A percentile compares a stretch with the other conserved stretches of the same genome.
These are phyloP conservation scores for Heliocybe sulcata DNA, from an alignment of 1,284 basidiomycete species.

Conservation along the genomic window DNA sequence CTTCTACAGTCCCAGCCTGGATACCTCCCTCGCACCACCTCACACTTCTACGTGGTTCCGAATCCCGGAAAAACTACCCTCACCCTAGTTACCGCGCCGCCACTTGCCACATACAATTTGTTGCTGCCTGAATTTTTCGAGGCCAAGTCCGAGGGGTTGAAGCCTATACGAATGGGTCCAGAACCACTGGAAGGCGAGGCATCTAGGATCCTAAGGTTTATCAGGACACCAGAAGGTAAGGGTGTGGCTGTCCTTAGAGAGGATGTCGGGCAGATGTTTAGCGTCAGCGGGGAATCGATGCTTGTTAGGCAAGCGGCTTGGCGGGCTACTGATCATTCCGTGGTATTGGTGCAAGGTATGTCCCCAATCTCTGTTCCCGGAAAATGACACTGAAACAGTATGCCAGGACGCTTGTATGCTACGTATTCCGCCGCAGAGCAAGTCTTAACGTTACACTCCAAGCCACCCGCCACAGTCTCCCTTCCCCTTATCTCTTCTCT, in stretches of 20 bases:
- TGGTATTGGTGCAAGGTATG: slow-evolving; percentile 56
- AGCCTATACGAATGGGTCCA: slow-evolving; percentile 27
- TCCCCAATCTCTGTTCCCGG: not conserved
- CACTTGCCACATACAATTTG: slow-evolving; percentile 50
- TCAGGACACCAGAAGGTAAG: slow-evolving; percentile 69
- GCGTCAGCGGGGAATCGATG: slow-evolving; percentile 36
- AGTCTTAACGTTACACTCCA: slow-evolving; percentile 41
- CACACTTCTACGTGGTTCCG: slow-evolving; percentile 48
- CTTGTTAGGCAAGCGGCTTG: slow-evolving; percentile 39
- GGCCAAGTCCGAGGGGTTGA: slow-evolving; percentile 45
- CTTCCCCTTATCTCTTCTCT: slow-evolving; percentile 49
- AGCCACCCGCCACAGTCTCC: slow-evolving; percentile 33
- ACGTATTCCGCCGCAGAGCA: slow-evolving; percentile 38
- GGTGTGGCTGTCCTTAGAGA: slow-evolving; percentile 60
- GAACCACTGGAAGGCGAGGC: slow-evolving; percentile 39
- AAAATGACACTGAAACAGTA: not conserved
- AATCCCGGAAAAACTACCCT: slow-evolving; percentile 33
- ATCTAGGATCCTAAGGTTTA: slow-evolving; percentile 47
- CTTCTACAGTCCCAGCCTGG: slow-evolving; percentile 55
- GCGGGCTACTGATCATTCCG: slow-evolving; percentile 51
- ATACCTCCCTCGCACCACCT: slow-evolving; percentile 36
- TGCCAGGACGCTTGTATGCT: slow-evolving; percentile 29
- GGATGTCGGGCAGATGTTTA: slow-evolving; percentile 58
- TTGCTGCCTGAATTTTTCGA: slow-evolving; percentile 53
- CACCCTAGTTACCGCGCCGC: slow-evolving; percentile 53